phyloP scores from a whole-genome alignment of 2,329 filamentous ascomycete genomes.

The Ophiostoma fasciatum region DNA sequence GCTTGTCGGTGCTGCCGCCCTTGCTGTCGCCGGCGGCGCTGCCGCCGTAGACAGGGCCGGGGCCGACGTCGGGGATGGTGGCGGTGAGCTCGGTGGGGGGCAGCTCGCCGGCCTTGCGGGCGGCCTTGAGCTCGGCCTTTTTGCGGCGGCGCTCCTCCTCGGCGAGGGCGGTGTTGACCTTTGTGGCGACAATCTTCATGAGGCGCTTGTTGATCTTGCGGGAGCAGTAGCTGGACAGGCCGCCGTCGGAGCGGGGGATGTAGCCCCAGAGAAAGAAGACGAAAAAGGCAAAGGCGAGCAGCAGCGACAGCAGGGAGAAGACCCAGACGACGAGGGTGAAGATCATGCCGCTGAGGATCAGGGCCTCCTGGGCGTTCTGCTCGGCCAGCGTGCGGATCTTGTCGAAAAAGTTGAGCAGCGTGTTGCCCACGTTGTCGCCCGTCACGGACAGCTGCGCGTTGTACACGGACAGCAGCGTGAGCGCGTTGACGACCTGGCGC shows the following conservation, averaged over 20 bases:
- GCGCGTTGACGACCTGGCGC: conserved; percentile 76
- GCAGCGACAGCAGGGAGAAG: conserved; percentile 59
- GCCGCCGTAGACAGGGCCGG: too few relatives aligned
- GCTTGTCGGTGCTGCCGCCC: conserved; percentile 26
- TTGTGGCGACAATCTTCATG: conserved; percentile 68
- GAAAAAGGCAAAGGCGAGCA: conserved; percentile 67
- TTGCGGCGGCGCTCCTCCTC: conserved; percentile 53
- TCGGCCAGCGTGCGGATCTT: conserved; percentile 64
- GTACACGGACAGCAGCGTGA: conserved; percentile 79
- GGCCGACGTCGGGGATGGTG: conserved; percentile 43
- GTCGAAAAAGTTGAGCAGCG: conserved; percentile 62
- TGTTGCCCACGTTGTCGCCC: conserved; percentile 39
- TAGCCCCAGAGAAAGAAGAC: conserved; percentile 85
- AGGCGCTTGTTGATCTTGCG: conserved; percentile 82
- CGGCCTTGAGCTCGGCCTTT: conserved; percentile 34
- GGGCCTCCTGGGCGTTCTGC: conserved; percentile 60
- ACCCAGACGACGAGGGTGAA: conserved; percentile 87
- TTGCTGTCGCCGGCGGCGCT: too few relatives aligned
- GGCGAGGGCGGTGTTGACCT: conserved; percentile 76
- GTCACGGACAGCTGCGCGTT: conserved; percentile 54
- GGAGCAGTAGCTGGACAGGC: conserved; percentile 72
- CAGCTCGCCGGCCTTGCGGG: conserved; percentile 40
- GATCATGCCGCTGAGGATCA: conserved; percentile 79
- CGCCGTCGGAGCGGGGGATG: conserved; percentile 68
- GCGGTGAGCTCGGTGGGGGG: conserved; percentile 38